Percentiles rank a stretch among this genome's conserved stretches.
phyloP scores from a whole-genome alignment of 2,329 filamentous ascomycete genomes.

The Ophiostoma himal-ulmi region DNA sequence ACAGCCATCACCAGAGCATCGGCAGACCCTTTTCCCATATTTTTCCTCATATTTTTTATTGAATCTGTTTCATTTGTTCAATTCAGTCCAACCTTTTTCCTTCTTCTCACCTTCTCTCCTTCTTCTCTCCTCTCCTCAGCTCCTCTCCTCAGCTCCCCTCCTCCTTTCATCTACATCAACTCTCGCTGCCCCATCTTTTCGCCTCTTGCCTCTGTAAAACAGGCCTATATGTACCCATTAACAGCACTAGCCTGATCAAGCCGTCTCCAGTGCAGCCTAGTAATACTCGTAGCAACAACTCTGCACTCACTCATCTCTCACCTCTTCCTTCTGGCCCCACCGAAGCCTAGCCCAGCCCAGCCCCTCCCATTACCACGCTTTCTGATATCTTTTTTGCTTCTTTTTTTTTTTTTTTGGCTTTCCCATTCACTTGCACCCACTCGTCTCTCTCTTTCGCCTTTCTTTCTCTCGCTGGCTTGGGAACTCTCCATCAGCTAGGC shows the following conservation, averaged over 20 bases:
- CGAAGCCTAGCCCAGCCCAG: slow-evolving; percentile 1
- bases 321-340: neutral
- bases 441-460: neutral
- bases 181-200: neutral
- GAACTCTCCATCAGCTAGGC: neutral
- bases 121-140: no score
- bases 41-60: neutral
- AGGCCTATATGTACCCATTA: neutral
- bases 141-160: no score
- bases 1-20: neutral
- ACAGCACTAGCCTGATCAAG: neutral
- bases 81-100: no score
- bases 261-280: neutral
- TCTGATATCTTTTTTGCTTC: neutral
- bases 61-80: no score
- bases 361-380: neutral
- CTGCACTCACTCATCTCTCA: no score
- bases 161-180: neutral
- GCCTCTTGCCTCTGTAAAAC: neutral
- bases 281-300: no score
- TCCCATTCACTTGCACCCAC: neutral
- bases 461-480: neutral
- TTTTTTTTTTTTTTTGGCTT: neutral
- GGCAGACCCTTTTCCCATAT: neutral
- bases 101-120: no score